Evolutionary conservation across 1,284 basidiomycete species (phyloP).

Genomic region (Coniophora puteana): DNA sequence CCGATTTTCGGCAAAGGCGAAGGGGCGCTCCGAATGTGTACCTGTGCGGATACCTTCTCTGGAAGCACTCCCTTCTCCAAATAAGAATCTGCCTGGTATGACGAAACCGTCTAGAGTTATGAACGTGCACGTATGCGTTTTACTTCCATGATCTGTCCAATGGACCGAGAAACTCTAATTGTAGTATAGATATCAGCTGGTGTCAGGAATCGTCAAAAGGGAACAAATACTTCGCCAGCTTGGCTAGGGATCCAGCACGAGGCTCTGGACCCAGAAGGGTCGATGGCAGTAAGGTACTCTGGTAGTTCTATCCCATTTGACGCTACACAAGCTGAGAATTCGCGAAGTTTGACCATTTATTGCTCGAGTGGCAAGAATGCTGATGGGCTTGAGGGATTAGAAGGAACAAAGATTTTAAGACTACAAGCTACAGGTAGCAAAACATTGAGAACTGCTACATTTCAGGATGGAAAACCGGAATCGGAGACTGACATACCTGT

Average conservation of each 20-base stretch:
- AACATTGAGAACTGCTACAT: too few species aligned
- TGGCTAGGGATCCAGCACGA: conserved; percentile 65
- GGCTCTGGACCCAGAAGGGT: conserved; percentile 38
- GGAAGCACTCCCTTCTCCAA: conserved; percentile 45
- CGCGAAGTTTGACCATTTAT: conserved; percentile 50
- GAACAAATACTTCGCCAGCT: conserved; percentile 43
- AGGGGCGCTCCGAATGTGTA: conserved; percentile 47
- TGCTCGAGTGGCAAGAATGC: conserved; percentile 2
- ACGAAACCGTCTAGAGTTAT: conserved; percentile 56
- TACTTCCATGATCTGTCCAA: conserved; percentile 57
- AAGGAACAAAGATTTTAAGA: too few species aligned
- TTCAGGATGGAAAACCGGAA: too few species aligned
- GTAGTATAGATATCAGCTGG: conserved; percentile 7
- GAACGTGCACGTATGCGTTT: conserved; percentile 49
- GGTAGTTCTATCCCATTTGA: conserved; percentile 42
- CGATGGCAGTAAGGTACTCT: conserved; percentile 49
- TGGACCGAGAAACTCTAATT: conserved; percentile 55
- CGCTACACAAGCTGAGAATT: conserved; percentile 65
- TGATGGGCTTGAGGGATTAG: too few species aligned
- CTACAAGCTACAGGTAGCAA: too few species aligned
- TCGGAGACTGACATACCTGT: too few species aligned
- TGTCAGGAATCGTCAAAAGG: background rate
- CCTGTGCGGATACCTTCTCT: conserved; percentile 45
- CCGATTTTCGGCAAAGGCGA: conserved; percentile 44
- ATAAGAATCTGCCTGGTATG: conserved; percentile 57